Conservation (phyloP, 2,329 filamentous ascomycete species). For the Aureobasidium sp. region DNA sequence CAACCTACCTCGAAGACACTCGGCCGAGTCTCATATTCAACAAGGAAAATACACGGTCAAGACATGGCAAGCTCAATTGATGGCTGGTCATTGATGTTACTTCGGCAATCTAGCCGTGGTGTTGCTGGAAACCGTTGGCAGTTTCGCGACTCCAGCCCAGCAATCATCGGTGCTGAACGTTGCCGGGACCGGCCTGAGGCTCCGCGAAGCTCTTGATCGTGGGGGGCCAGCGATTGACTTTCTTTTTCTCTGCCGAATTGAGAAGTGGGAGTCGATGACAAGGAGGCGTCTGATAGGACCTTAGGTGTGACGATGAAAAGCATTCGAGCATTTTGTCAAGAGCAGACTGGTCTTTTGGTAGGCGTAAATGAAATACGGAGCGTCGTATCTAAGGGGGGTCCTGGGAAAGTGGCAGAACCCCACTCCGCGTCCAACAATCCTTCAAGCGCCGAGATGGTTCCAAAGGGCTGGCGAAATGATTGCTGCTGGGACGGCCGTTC, state of each 20-base stretch:
- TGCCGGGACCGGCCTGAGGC: conserved; percentile 5
- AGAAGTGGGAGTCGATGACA: neutral
- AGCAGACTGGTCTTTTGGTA: neutral
- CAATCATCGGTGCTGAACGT: conserved; percentile 2
- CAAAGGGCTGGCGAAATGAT: conserved; percentile 1
- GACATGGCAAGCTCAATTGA: neutral
- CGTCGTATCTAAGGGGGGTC: neutral
- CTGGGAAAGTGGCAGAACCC: conserved; percentile 4
- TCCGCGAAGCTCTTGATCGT: conserved; percentile 8
- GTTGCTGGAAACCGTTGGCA: neutral
- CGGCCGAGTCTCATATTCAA: neutral
- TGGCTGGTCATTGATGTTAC: neutral
- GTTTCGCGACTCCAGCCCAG: conserved; percentile 1
- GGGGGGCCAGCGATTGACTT: neutral
- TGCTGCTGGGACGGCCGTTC: neutral
- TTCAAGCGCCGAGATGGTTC: conserved; percentile 4
- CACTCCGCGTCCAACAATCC: conserved; percentile 11
- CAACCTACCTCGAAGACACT: neutral
- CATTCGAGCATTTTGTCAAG: neutral
- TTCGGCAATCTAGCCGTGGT: neutral
- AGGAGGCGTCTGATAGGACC: neutral
- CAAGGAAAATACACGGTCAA: too few species aligned
- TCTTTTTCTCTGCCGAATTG: neutral
- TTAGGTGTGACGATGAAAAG: neutral
- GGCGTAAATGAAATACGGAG: neutral